Evolutionary conservation across 306 rosid genomes (phyloP).

Genomic region (Neltuma alba): DNA sequence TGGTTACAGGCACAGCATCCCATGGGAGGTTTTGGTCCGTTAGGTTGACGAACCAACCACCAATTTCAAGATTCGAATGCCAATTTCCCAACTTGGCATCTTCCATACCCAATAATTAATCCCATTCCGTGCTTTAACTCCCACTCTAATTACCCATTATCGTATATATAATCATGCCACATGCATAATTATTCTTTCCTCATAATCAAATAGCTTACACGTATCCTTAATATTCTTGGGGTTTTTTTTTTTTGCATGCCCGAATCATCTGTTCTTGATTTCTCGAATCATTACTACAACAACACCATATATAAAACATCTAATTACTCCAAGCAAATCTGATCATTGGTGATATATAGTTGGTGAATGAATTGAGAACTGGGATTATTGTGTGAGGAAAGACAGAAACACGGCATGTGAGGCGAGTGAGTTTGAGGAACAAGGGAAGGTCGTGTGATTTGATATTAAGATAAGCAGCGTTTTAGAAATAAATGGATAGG

Average conservation of each 20-base stretch:
- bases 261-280: neutral
- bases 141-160: neutral
- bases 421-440: slow-evolving; percentile 23
- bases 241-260: neutral
- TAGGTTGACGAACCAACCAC: neutral
- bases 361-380: neutral
- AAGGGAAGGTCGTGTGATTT: slow-evolving; percentile 37
- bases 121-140: neutral
- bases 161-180: neutral
- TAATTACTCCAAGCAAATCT: neutral
- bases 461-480: slow-evolving; percentile 31
- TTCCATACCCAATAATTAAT: neutral
- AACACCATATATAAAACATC: neutral
- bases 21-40: neutral
- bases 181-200: neutral
- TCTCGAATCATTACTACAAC: neutral
- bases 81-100: neutral
- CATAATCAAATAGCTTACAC: neutral
- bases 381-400: neutral
- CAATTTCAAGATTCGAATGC: neutral
- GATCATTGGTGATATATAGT: neutral
- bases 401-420: slow-evolving; percentile 25
- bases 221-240: neutral
- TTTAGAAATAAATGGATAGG: neutral
- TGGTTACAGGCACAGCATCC: neutral